Base-by-base conservation (phyloP, 176 grass and related monocot genomes). In the Carex parvula region DNA sequence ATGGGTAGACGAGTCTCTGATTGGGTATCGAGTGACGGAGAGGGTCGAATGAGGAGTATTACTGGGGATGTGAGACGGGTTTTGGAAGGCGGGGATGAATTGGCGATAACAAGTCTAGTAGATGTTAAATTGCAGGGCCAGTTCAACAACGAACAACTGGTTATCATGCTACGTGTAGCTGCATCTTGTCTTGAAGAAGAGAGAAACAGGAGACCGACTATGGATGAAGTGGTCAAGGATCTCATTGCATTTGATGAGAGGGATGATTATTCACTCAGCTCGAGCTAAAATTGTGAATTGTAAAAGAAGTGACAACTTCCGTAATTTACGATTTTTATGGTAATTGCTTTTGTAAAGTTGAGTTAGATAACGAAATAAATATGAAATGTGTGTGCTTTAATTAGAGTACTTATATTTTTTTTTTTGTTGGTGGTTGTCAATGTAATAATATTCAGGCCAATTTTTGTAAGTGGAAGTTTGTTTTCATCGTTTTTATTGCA, bases 81-180 rank as follows among this genome's bases (percentile, higher is more conserved):
- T 72, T 54, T 91, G 62, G 70, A 89, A 53, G 30, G n/a, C 59
- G 82, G 88, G 12, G 87, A 85, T 85, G 86, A 90, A 59, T 86
- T 79, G 44, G 54, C 84, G 3, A 80, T 77, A 41, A 20, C 84
- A 41, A 79, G 89, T 77, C 70, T 92, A 70, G 85, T 91, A 5
- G 93, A 93, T 87, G 18, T 52, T 50, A 88, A 52, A 79, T 72
- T 91, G 46, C 81, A 85, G 50, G 81, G 89, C 30, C 87, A 89
- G 37, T 93, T 97, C 21, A 82, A 89, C 84, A 79, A 62, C 13
- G 80, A 89, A 60, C 91, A 96, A 84, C 90, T 85, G 50, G 83
- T 64, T 54, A n/a, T 0, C 57, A 87, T 91, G 79, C 52, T 89
- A 64, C 70, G 76, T 63, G 74, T 89, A 64, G 84, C 88, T 46